Evolutionary conservation across 2,329 filamentous ascomycete species (phyloP), one percentile per base, ranked within the genome.

Genomic region (Blastomyces parvus): DNA sequence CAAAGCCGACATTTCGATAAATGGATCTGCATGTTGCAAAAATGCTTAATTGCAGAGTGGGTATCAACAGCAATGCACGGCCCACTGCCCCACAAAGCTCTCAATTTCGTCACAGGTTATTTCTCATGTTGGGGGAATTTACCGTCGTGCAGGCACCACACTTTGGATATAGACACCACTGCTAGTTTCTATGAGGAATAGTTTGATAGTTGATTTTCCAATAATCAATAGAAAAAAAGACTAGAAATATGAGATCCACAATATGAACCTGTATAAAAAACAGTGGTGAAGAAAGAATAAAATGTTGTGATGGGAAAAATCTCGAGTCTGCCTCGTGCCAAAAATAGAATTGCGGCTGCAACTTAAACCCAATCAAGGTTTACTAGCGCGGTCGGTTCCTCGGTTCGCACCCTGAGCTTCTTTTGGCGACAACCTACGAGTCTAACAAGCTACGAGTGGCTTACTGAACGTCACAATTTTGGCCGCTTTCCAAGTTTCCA

Each of bases 271-370:
- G n/a, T n/a, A n/a, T n/a, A n/a, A n/a, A n/a, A n/a, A n/a, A n/a
- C n/a, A n/a, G n/a, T n/a, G n/a, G n/a, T n/a, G n/a, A n/a, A n/a
- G n/a, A n/a, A n/a, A n/a, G n/a, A n/a, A n/a, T n/a, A n/a, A n/a
- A n/a, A n/a, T n/a, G n/a, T n/a, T n/a, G n/a, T n/a, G n/a, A n/a
- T n/a, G n/a, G n/a, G n/a, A n/a, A n/a, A n/a, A n/a, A n/a, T n/a
- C n/a, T n/a, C n/a, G n/a, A n/a, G n/a, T 59, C 58, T 59, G 58
- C 58, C 58, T 59, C 25, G 58, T 11, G 38, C 58, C 30, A 46
- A 59, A 59, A 59, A 59, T 59, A 59, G 58, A 50, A 36, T 7
- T 14, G 11, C 19, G 22, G 55, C 42, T 36, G 42, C 58, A 59
- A 59, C 58, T 36, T 50, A 59, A 59, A 59, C 19, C 1, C n/a